Evolutionary conservation across 2,329 filamentous ascomycete genomes (phyloP).

Genomic region (Tolypocladium tundrense): DNA sequence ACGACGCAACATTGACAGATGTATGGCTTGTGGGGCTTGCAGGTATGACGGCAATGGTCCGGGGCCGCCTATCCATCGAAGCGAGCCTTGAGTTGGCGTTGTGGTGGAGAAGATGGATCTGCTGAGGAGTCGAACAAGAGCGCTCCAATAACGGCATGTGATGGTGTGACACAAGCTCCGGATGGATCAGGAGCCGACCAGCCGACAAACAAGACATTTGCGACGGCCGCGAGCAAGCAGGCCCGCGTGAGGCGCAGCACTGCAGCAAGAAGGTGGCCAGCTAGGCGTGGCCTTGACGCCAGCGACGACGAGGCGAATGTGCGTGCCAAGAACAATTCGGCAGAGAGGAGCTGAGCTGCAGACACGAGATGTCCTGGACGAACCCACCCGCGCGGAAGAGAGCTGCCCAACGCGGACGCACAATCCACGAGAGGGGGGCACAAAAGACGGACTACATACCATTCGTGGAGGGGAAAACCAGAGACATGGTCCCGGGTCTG

Average conservation of each 20-base stretch:
- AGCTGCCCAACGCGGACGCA: background rate
- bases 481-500: background rate
- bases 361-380: background rate
- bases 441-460: too few species aligned
- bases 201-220: background rate
- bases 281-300: background rate
- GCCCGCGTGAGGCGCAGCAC: background rate
- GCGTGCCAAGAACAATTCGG: background rate
- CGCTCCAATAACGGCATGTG: background rate
- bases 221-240: background rate
- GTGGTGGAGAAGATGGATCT: background rate
- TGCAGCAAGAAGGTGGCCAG: background rate
- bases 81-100: background rate
- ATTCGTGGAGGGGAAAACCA: background rate
- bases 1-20: too few species aligned
- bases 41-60: background rate
- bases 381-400: background rate
- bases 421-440: too few species aligned
- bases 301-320: background rate
- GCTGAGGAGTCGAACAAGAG: background rate
- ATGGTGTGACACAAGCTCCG: background rate
- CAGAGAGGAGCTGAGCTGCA: background rate
- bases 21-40: background rate
- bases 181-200: background rate
- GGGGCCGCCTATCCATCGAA: background rate